Conservation (phyloP, 2,329 filamentous ascomycete species). For the Pseudogymnoascus sp. region DNA sequence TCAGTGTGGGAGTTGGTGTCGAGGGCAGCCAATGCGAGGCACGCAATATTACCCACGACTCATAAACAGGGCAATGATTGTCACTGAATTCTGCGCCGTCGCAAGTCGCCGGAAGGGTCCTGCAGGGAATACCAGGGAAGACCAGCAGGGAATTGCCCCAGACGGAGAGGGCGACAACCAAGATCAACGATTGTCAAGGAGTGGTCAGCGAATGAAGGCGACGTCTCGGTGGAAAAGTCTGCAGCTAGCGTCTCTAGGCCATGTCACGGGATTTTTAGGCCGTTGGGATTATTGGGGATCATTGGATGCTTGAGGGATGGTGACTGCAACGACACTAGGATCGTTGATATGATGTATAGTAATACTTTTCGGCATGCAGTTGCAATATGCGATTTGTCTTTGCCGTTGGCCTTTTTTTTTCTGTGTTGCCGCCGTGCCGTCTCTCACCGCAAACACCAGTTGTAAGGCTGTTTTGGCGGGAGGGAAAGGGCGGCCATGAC, state of each 20-base stretch:
- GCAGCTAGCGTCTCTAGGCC: neutral
- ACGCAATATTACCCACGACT: neutral
- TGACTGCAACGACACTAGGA: neutral
- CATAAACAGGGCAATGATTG: constrained; percentile 7
- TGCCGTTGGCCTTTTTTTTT: neutral
- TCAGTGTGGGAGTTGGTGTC: neutral
- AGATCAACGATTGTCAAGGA: neutral
- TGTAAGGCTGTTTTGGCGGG: neutral
- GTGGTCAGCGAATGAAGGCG: neutral
- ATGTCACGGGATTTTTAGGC: neutral
- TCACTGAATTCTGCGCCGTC: neutral
- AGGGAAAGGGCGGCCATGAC: neutral
- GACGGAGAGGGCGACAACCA: neutral
- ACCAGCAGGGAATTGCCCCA: constrained; percentile 6
- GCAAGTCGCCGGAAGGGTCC: neutral
- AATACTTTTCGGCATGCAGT: neutral
- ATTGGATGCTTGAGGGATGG: neutral
- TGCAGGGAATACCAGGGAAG: neutral
- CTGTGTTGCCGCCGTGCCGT: neutral
- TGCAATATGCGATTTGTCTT: neutral
- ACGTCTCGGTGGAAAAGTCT: neutral
- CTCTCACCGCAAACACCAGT: neutral
- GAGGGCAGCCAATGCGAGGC: neutral
- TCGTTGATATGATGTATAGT: neutral
- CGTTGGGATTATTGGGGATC: neutral